Evolutionary conservation across 208 protist genomes (phyloP), one percentile per base, ranked within the genome.

Genomic region (Acanthamoeba polyphaga): DNA sequence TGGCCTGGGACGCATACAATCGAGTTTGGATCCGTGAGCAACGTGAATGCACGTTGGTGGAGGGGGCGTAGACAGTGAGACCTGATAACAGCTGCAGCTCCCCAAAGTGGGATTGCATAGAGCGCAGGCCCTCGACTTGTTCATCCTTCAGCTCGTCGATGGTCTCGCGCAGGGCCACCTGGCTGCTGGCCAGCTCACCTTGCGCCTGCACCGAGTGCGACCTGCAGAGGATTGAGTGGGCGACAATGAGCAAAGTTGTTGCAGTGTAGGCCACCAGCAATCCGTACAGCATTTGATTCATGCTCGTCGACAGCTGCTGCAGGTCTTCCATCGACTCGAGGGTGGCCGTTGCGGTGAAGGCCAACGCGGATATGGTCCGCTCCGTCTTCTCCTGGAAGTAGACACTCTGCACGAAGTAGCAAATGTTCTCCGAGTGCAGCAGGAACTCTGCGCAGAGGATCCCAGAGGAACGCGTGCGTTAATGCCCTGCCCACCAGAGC

Each of bases 381-480:
- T 89, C 80, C 1, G 80, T 68, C 80, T 89, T 89, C 80, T 89
- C 80, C 53, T 89, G 80, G 32, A 89, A 89, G 53, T 66, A 89
- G 51, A 66, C n/a, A 12, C 80, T 89, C 80, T 89, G 80, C 2
- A 89, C n/a, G 17, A 51, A 89, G 80, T 89, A 89, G 22, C 80
- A 89, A 24, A 89, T 89, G 80, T 89, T 89, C 80, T 89, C 80
- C 53, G 80, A 89, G 3, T 89, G 80, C n/a, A 89, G 51, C 10
- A 89, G 51, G 32, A 89, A 89, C 51, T 89, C 80, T 89, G 32
- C 27, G 29, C 27, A 17, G 22, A 7, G 9, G 43, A 9, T 15
- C 66, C 15, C 9, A 84, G 0, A 4, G 53, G 1, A 13, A 89
- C 17, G 12, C 9, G 0, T 51, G 38, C 32, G 32, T 10, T 5